Conservation (phyloP, 2,329 filamentous ascomycete species). For the Nothomitra cinnamomea region DNA sequence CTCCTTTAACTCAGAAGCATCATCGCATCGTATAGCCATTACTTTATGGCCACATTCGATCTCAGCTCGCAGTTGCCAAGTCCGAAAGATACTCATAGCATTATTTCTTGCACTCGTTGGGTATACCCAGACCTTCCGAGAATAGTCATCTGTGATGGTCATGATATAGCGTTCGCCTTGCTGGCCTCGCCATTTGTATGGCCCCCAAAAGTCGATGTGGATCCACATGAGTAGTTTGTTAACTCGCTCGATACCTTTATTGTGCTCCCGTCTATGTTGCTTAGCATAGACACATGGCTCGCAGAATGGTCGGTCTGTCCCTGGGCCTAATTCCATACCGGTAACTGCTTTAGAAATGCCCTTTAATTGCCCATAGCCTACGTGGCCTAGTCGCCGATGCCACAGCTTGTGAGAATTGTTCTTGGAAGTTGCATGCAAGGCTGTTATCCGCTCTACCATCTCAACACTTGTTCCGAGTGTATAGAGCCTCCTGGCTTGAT, state of each 20-base stretch:
- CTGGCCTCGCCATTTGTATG: neutral
- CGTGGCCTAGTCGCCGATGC: neutral
- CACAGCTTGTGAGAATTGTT: neutral
- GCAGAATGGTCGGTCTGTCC: neutral
- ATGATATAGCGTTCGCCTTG: neutral
- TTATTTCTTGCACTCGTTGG: neutral
- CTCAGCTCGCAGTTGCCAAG: neutral
- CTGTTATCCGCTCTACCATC: neutral
- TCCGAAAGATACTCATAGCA: neutral
- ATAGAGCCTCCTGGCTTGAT: no score
- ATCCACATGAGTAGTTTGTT: neutral
- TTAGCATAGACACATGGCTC: neutral
- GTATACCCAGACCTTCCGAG: neutral
- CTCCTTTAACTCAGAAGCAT: neutral
- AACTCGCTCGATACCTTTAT: neutral
- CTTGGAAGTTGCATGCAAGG: neutral
- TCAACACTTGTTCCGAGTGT: neutral
- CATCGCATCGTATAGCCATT: neutral
- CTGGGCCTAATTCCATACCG: neutral
- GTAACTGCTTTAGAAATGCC: neutral
- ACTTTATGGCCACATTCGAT: neutral
- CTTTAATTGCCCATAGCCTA: neutral
- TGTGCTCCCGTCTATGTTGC: neutral
- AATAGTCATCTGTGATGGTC: constrained; percentile 1
- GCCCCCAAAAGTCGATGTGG: constrained; percentile 3